Conservation (phyloP, 2,329 filamentous ascomycete genomes). For the Geosmithia putterillii region DNA sequence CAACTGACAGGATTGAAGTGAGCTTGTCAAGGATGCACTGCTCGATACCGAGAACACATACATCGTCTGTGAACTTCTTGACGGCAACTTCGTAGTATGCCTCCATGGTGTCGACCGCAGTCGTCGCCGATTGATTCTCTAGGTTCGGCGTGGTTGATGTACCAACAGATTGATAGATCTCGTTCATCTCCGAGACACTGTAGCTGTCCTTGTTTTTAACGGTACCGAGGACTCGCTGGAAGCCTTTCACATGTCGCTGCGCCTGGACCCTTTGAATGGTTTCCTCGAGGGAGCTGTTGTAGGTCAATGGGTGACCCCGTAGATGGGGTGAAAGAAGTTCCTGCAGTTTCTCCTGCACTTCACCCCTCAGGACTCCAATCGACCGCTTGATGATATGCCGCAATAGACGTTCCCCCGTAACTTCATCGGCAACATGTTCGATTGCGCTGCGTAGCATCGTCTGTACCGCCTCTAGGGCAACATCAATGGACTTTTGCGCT, state of each 20-base stretch:
- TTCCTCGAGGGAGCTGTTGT: conserved; percentile 33
- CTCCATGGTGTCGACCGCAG: conserved; percentile 20
- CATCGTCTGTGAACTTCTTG: conserved; percentile 17
- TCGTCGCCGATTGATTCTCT: conserved; percentile 14
- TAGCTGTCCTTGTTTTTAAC: background rate
- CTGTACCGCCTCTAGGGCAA: conserved; percentile 29
- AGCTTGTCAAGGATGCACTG: conserved; percentile 15
- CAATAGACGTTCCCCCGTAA: background rate
- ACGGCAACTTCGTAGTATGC: conserved; percentile 25
- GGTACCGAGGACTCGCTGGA: background rate
- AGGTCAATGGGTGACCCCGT: conserved; percentile 34
- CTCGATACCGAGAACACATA: conserved; percentile 17
- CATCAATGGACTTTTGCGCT: conserved; percentile 14
- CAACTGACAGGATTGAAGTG: conserved; percentile 7
- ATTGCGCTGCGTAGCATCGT: conserved; percentile 30
- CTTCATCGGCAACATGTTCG: conserved; percentile 19
- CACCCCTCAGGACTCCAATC: conserved; percentile 16
- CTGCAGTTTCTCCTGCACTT: conserved; percentile 20
- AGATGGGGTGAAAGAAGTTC: conserved; percentile 34
- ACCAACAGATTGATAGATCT: background rate
- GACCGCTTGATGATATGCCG: conserved; percentile 16
- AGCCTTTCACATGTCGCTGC: conserved; percentile 7
- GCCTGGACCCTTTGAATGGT: conserved; percentile 16
- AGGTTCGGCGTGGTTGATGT: conserved; percentile 15
- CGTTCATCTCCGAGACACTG: background rate